phyloP scores from a whole-genome alignment of 2,329 filamentous ascomycete genomes.

The Hymenoscyphus fructigenus region DNA sequence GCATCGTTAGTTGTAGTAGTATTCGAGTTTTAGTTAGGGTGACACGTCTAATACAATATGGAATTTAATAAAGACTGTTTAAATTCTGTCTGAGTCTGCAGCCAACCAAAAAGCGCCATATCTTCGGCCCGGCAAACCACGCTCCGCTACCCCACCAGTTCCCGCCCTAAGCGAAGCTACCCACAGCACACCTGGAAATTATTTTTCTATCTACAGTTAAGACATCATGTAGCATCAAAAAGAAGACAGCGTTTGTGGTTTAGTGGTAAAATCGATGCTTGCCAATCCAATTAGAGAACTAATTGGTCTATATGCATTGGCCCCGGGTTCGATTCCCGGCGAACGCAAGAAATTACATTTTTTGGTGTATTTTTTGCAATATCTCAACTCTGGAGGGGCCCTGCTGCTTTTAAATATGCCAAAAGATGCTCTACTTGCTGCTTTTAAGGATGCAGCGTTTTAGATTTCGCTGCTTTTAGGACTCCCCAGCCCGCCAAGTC shows the following conservation, averaged over 20 bases:
- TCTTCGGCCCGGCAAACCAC: not conserved
- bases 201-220: not conserved
- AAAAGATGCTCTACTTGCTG: no score
- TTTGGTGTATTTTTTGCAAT: not conserved
- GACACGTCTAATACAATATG: no score
- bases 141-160: not conserved
- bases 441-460: no score
- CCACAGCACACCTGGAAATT: not conserved
- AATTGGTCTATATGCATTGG: not conserved
- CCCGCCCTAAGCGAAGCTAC: not conserved
- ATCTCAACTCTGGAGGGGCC: no score
- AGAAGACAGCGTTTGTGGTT: not conserved
- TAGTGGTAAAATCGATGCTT: conserved; percentile 5
- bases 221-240: not conserved
- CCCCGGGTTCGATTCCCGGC: conserved; percentile 3
- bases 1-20: no score
- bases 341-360: not conserved
- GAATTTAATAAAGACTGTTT: not conserved
- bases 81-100: no score
- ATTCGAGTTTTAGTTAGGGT: no score
- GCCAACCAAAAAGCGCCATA: not conserved
- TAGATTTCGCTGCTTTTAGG: no score
- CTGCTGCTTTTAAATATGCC: no score
- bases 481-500: no score
- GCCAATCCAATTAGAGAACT: not conserved